phyloP scores from a whole-genome alignment of 1,139 yeast genomes.

The Suhomyces terraborum region DNA sequence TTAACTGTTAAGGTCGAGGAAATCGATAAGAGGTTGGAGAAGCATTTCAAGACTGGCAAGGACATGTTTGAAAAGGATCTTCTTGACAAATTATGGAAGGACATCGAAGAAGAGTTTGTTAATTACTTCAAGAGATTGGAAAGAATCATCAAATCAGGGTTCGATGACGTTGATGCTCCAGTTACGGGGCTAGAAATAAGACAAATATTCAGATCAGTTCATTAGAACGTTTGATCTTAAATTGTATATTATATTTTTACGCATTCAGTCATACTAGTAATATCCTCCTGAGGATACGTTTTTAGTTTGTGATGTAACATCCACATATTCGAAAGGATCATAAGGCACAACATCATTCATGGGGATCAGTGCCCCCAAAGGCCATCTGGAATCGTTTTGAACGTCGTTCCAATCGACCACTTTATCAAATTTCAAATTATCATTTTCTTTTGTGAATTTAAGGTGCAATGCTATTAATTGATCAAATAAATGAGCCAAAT shows the following conservation, averaged over 20 bases:
- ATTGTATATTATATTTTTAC: not conserved
- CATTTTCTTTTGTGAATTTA: slow-evolving; percentile 47
- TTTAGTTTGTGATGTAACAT: not conserved
- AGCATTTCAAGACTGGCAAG: slow-evolving; percentile 53
- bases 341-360: slow-evolving; percentile 18
- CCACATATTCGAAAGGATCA: slow-evolving; percentile 2
- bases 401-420: slow-evolving; percentile 42
- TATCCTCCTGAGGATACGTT: slow-evolving; percentile 1
- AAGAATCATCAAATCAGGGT: slow-evolving; percentile 37
- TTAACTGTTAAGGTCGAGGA: slow-evolving; percentile 56
- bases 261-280: not conserved
- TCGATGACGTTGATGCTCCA: slow-evolving; percentile 46
- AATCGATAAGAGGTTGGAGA: slow-evolving; percentile 57
- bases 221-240: slow-evolving; percentile 1
- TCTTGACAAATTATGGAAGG: slow-evolving; percentile 46
- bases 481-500: slow-evolving; percentile 42
- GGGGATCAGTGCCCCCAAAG: slow-evolving; percentile 45
- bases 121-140: slow-evolving; percentile 42
- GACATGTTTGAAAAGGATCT: slow-evolving; percentile 51
- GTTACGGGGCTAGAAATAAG: slow-evolving; percentile 41
- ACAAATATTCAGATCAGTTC: slow-evolving; percentile 20
- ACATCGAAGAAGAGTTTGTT: slow-evolving; percentile 40
- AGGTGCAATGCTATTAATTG: slow-evolving; percentile 40
- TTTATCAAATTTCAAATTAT: slow-evolving; percentile 41
- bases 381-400: slow-evolving; percentile 47